phyloP scores from a whole-genome alignment of 2,329 filamentous ascomycete species.

The Falciphora oryzae region DNA sequence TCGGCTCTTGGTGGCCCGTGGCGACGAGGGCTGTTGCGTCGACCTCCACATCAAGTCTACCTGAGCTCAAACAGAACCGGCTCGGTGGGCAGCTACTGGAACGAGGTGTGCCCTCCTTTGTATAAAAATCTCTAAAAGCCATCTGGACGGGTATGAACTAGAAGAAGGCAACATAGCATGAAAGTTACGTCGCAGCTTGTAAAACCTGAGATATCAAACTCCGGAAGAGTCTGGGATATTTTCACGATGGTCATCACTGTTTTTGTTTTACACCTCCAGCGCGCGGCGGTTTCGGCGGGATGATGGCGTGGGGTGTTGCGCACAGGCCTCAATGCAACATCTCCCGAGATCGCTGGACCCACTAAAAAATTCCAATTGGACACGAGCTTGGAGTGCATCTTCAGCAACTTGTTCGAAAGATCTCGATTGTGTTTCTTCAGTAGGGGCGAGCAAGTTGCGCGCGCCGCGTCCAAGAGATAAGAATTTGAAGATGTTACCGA shows the following conservation, averaged over 20 bases:
- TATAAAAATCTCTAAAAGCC: not conserved
- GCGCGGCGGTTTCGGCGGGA: not conserved
- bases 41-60: not conserved
- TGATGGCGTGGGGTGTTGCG: not conserved
- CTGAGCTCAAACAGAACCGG: not conserved
- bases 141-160: not conserved
- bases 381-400: not conserved
- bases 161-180: not conserved
- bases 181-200: not conserved
- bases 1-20: not conserved
- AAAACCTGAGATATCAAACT: not conserved
- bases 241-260: not conserved
- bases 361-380: conserved; percentile 5
- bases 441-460: conserved; percentile 3
- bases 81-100: not conserved
- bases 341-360: not conserved
- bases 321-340: too few relatives aligned
- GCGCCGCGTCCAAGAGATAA: not conserved
- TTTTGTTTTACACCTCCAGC: not conserved
- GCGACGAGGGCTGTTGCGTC: not conserved
- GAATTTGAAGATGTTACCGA: conserved; percentile 43
- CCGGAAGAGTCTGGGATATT: too few relatives aligned
- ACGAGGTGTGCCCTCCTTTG: not conserved
- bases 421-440: not conserved
- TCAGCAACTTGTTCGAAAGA: not conserved